phyloP scores from a whole-genome alignment of 345 rosid genomes.

The Erucastrum elatum region DNA sequence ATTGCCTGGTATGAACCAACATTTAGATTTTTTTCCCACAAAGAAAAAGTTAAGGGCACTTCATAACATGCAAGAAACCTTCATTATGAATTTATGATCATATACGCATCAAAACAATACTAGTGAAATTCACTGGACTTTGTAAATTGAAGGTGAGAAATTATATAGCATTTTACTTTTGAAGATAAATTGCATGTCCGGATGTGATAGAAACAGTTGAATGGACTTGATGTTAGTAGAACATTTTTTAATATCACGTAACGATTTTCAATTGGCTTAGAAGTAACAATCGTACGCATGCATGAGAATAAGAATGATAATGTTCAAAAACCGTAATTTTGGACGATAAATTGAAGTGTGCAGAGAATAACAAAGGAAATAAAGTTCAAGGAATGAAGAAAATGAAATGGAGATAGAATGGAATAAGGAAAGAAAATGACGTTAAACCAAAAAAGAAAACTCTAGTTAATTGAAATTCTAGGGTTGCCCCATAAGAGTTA shows the following conservation, averaged over 20 bases:
- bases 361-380: slow-evolving; percentile 20
- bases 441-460: slow-evolving; percentile 14
- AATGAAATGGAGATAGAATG: background rate
- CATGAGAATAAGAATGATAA: slow-evolving; percentile 5
- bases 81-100: slow-evolving; percentile 19
- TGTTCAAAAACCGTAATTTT: slow-evolving; percentile 1
- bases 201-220: background rate
- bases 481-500: background rate
- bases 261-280: slow-evolving; percentile 29
- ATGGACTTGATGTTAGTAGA: background rate
- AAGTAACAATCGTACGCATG: slow-evolving; percentile 18
- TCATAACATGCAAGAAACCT: slow-evolving; percentile 23
- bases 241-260: slow-evolving; percentile 25
- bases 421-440: slow-evolving; percentile 38
- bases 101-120: slow-evolving; percentile 4
- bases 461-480: background rate
- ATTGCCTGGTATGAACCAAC: slow-evolving; percentile 39
- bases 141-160: background rate
- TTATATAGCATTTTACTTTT: background rate
- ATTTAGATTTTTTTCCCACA: slow-evolving; percentile 37
- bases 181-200: background rate
- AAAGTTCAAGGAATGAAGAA: slow-evolving; percentile 24
- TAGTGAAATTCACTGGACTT: slow-evolving; percentile 18
- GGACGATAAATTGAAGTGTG: slow-evolving; percentile 17
- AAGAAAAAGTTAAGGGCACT: slow-evolving; percentile 30